Evolutionary conservation across 805 yeast species (phyloP).

Genomic region (Yamadazyma sp.): DNA sequence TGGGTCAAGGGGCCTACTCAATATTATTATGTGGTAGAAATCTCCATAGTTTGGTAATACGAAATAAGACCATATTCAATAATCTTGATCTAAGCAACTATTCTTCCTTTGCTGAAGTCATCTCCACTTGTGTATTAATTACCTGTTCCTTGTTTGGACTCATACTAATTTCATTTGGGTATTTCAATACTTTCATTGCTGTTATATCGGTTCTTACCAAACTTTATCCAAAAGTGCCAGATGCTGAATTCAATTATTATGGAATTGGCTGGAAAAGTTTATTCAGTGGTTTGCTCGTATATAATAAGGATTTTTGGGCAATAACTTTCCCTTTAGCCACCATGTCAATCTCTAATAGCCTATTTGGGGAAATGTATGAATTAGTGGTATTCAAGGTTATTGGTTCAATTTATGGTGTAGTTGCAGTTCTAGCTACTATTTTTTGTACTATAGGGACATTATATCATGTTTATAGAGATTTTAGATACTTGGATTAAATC

Average conservation of each 20-base stretch:
- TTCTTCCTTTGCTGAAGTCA: slow-evolving; percentile 7
- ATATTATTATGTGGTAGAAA: slow-evolving; percentile 54
- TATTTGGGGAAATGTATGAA: slow-evolving; percentile 47
- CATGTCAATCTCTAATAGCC: slow-evolving; percentile 58
- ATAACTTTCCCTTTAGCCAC: slow-evolving; percentile 91
- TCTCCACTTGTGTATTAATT: slow-evolving; percentile 6
- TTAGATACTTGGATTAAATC: too few species aligned
- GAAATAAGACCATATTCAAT: not conserved
- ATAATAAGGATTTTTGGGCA: slow-evolving; percentile 49
- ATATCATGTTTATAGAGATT: not conserved
- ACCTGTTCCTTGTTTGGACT: slow-evolving; percentile 36
- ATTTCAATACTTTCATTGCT: slow-evolving; percentile 44
- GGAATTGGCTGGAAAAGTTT: slow-evolving; percentile 9
- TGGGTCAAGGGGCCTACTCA: slow-evolving; percentile 83
- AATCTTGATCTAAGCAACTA: slow-evolving; percentile 5
- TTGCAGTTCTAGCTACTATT: slow-evolving; percentile 43
- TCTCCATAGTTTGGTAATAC: slow-evolving; percentile 19
- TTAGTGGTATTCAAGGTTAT: slow-evolving; percentile 59
- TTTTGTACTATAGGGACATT: slow-evolving; percentile 30
- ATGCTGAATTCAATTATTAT: slow-evolving; percentile 18
- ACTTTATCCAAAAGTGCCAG: slow-evolving; percentile 28
- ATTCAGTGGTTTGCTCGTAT: slow-evolving; percentile 17
- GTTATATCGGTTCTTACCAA: slow-evolving; percentile 41
- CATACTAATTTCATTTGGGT: slow-evolving; percentile 53
- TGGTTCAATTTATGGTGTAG: slow-evolving; percentile 57